These are phyloP conservation scores for Phytopythium aichiense DNA, from an alignment of 352 stramenopile species.

Conservation along the genomic window DNA sequence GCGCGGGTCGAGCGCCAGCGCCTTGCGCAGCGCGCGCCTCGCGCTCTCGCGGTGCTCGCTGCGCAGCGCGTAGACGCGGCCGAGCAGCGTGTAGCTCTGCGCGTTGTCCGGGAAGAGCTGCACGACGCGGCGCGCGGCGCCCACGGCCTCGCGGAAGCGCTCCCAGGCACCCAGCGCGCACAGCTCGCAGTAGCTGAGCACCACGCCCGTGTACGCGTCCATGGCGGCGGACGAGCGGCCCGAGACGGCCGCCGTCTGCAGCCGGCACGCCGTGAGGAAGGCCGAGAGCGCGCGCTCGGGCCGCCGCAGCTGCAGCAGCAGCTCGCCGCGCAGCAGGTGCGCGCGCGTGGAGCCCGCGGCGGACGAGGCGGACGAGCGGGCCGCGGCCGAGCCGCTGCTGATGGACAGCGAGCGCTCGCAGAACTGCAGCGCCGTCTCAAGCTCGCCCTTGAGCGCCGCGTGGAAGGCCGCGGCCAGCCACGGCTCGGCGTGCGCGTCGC, in stretches of 20 bases:
- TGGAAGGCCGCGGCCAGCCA: conserved; percentile 80
- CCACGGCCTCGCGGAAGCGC: conserved; percentile 73
- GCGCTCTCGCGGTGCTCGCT: conserved; percentile 58
- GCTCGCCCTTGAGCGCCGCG: conserved; percentile 68
- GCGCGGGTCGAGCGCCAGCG: conserved; percentile 53
- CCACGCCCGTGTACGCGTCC: conserved; percentile 67
- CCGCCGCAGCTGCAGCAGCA: conserved; percentile 58
- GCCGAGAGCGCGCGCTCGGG: conserved; percentile 57
- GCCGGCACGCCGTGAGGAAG: conserved; percentile 61
- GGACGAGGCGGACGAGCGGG: too few species aligned
- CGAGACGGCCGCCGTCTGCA: conserved; percentile 17
- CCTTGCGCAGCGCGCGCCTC: conserved; percentile 51
- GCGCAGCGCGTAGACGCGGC: conserved; percentile 65
- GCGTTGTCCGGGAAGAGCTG: conserved; percentile 69
- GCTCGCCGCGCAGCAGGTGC: conserved; percentile 53
- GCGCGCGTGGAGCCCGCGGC: conserved; percentile 20
- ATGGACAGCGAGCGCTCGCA: conserved; percentile 58
- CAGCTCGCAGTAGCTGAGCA: conserved; percentile 71
- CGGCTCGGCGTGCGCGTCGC: conserved; percentile 37
- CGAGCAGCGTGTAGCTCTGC: conserved; percentile 68
- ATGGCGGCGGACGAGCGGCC: conserved; percentile 13
- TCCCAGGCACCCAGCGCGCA: conserved; percentile 46
- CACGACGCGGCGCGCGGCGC: conserved; percentile 57
- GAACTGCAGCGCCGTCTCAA: conserved; percentile 66
- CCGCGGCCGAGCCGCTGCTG: conserved; percentile 2